A percentile compares a stretch with the other conserved stretches of the same genome.
Conservation (phyloP, 2,329 filamentous ascomycete genomes). For the Cylindrodendrum hubeiense region DNA sequence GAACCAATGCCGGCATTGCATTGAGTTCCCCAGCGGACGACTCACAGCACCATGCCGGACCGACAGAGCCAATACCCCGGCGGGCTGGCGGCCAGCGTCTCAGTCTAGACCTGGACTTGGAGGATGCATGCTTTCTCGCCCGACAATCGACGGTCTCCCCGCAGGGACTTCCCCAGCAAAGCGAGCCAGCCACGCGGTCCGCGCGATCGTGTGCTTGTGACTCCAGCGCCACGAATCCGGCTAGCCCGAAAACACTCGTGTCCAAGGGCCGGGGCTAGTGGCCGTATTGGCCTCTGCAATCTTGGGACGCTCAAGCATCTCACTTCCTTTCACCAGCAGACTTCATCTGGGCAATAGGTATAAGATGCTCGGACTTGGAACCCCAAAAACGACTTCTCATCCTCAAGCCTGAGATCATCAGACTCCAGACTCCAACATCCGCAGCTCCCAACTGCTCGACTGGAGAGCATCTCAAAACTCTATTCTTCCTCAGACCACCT, state of each 20-base stretch:
- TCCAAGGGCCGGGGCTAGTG: constrained; percentile 12
- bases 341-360: constrained; percentile 10
- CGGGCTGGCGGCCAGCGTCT: no score
- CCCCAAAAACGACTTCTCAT: background rate
- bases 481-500: background rate
- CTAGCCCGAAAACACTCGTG: constrained; percentile 5
- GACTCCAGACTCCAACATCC: background rate
- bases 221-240: constrained; percentile 11
- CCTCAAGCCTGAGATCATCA: background rate
- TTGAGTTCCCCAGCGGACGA: background rate
- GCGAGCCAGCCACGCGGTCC: background rate
- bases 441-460: background rate
- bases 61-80: background rate
- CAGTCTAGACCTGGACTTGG: no score
- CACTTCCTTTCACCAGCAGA: background rate
- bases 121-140: background rate
- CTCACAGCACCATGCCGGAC: constrained; percentile 6
- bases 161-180: no score
- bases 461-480: background rate
- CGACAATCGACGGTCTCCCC: background rate
- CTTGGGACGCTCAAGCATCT: background rate
- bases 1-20: constrained; percentile 2
- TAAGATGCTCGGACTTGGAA: constrained; percentile 15
- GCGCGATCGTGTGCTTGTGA: background rate
- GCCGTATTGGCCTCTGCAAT: constrained; percentile 2